A percentile compares a stretch with the other conserved stretches of the same genome.
phyloP scores from a whole-genome alignment of 2,329 filamentous ascomycete genomes.

The Penicillium sp. region DNA sequence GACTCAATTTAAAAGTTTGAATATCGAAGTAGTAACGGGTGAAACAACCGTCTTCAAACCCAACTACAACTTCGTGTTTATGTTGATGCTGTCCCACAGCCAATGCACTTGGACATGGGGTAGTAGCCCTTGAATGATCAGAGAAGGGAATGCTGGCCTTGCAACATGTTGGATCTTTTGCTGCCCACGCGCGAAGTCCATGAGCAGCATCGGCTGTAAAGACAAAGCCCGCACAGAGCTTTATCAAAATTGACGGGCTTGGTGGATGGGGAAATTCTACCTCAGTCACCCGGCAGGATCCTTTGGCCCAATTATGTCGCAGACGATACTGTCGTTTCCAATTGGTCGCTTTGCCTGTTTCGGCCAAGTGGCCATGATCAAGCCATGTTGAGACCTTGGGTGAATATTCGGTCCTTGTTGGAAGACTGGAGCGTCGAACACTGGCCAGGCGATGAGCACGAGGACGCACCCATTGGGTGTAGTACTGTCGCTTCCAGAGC shows the following conservation, averaged over 20 bases:
- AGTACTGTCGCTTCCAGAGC: slow-evolving; percentile 87
- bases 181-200: slow-evolving; percentile 73
- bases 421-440: slow-evolving; percentile 44
- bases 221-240: slow-evolving; percentile 68
- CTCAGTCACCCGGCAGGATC: slow-evolving; percentile 73
- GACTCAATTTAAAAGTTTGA: slow-evolving; percentile 40
- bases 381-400: slow-evolving; percentile 57
- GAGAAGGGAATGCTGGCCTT: slow-evolving; percentile 47
- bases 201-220: slow-evolving; percentile 65
- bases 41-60: slow-evolving; percentile 67
- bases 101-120: slow-evolving; percentile 54
- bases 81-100: slow-evolving; percentile 41
- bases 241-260: slow-evolving; percentile 62
- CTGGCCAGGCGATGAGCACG: slow-evolving; percentile 70
- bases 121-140: slow-evolving; percentile 50
- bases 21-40: slow-evolving; percentile 60
- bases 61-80: slow-evolving; percentile 57
- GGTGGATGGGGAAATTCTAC: slow-evolving; percentile 56
- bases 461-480: slow-evolving; percentile 76
- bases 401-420: slow-evolving; percentile 46
- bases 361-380: slow-evolving; percentile 54
- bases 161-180: slow-evolving; percentile 55
- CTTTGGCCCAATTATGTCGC: slow-evolving; percentile 83
- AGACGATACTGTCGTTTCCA: slow-evolving; percentile 89
- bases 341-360: slow-evolving; percentile 51